phyloP scores from a whole-genome alignment of 139 green algal species.

The Yamagishiella unicocca region DNA sequence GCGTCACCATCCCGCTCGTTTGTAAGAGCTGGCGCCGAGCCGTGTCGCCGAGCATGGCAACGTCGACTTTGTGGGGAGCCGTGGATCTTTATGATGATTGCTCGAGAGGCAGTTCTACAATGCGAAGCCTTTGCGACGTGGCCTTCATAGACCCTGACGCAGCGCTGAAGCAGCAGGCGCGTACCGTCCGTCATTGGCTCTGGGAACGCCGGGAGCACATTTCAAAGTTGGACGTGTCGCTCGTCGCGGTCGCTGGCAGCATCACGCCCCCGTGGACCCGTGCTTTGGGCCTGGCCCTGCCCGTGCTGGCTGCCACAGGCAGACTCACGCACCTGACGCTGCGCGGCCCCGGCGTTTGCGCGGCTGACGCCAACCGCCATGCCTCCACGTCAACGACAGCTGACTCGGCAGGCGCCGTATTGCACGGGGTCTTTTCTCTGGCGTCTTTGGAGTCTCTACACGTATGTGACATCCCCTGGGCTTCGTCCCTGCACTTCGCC shows the following conservation, averaged over 20 bases:
- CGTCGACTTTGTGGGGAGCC: background rate
- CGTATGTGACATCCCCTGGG: slow-evolving; percentile 23
- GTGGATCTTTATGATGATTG: background rate
- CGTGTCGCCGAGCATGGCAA: background rate
- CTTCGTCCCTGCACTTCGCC: background rate
- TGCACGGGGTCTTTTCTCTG: slow-evolving; percentile 2
- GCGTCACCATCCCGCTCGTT: background rate
- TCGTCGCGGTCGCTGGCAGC: background rate
- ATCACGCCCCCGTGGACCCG: background rate
- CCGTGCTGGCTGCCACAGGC: background rate
- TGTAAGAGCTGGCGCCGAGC: background rate
- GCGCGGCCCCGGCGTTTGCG: background rate
- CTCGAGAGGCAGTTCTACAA: too few relatives aligned
- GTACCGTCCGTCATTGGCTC: background rate
- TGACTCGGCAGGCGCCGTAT: background rate
- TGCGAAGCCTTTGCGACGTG: too few relatives aligned
- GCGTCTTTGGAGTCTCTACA: background rate
- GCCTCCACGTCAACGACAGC: background rate
- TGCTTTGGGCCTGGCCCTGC: background rate
- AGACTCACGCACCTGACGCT: background rate
- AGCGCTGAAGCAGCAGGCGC: background rate
- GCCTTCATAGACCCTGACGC: too few relatives aligned
- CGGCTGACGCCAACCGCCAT: background rate
- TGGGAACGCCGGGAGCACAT: background rate
- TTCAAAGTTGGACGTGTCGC: background rate